Base-by-base conservation (phyloP, 805 yeast species). In the Lachancea sp. region DNA sequence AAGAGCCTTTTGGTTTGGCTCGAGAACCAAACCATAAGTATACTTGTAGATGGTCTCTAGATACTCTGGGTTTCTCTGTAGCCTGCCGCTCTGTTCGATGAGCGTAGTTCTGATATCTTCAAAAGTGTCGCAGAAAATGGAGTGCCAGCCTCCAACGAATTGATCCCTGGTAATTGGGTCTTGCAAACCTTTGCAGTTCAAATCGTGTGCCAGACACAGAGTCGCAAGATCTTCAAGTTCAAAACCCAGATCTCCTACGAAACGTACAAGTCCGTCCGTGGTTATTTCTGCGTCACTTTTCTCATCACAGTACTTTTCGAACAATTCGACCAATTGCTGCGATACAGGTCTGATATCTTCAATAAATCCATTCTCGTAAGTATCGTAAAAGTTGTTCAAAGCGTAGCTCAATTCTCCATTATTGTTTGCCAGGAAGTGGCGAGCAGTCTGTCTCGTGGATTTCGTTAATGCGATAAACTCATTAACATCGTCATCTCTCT, bases 191-290 rank as follows among this genome's bases (percentile, higher is more conserved):
- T 49, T 34, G 49, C 62, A 75, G 33, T 78, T 75, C 39, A 91
- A 67, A 41, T 82, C 72, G 55, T 78, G 81, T 0, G 93, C 87
- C 10, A 91, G 60, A 0, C 85, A 79, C 36, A 91, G 68, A 2
- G 87, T 82, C 5, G 70, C 74, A 8, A 78, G 70, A 57, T 90
- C 89, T 53, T 91, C 98, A 0, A 89, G 82, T 12, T 78, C 78
- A 32, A 82, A 70, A 0, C 76, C 80, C 38, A 91, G 65, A 54
- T 82, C 95, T 13, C 70, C 71, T 18, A 91, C 67, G 54, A 81
- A 86, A 33, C 58, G 52, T 9, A 90, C 61, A 0, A 96, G 83
- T 0, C 96, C 96, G 47, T 87, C 93, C 9, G 85, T 71, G 20
- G 81, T 91, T 32, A 89, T 85, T 2, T 33, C 12, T 2, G 27